phyloP scores from a whole-genome alignment of 768 basidiomycete genomes.

The Termitomyces sp. region DNA sequence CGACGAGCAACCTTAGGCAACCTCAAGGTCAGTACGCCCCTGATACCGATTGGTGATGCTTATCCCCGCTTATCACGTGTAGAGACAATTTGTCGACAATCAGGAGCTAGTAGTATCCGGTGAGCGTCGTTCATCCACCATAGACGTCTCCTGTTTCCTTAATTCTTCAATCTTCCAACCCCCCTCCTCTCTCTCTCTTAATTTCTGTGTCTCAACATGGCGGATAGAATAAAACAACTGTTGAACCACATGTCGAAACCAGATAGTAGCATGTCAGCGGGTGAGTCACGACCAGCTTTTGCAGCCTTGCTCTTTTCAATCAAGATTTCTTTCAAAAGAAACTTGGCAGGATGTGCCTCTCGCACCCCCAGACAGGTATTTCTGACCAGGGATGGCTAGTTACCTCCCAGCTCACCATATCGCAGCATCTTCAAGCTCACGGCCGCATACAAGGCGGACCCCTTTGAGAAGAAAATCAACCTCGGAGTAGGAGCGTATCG shows the following conservation, averaged over 20 bases:
- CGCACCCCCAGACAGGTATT: constrained; percentile 80
- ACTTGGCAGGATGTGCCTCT: constrained; percentile 73
- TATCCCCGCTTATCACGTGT: constrained; percentile 14
- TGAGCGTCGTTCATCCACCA: constrained; percentile 2
- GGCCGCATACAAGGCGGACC: constrained; percentile 82
- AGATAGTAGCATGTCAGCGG: constrained; percentile 44
- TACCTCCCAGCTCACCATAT: constrained; percentile 2
- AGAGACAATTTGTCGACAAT: constrained; percentile 4
- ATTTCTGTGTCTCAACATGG: constrained; percentile 41
- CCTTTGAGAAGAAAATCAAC: constrained; percentile 77
- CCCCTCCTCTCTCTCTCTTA: constrained; percentile 5
- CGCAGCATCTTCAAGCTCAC: constrained; percentile 87
- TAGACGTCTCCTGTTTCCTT: constrained; percentile 1
- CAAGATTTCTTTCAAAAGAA: constrained; percentile 39
- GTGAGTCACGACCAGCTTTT: constrained; percentile 29
- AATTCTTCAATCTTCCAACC: not conserved
- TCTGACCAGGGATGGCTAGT: not conserved
- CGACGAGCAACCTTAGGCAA: not conserved
- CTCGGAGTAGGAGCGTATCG: constrained; percentile 93
- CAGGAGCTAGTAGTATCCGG: constrained; percentile 5
- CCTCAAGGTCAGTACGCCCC: not conserved
- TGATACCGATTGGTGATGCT: not conserved
- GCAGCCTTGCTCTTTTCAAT: constrained; percentile 1
- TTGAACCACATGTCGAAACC: constrained; percentile 44
- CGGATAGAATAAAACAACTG: constrained; percentile 58